Base-by-base conservation (phyloP, 805 yeast genomes). In the Teunomyces pallodes region DNA sequence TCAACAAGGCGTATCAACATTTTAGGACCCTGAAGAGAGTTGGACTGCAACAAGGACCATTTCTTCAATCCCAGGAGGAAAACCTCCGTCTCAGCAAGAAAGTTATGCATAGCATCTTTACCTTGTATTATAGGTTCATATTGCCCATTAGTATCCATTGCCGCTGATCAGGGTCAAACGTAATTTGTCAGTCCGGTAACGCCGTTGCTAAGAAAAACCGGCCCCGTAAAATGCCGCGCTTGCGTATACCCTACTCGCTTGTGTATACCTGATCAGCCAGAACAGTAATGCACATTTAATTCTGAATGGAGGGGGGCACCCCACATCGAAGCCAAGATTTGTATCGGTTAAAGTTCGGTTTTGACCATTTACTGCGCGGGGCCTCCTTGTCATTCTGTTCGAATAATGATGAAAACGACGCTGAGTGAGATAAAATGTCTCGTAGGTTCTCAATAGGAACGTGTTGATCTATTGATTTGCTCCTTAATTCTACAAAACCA, bases 281-380 rank as follows among this genome's bases (percentile, higher is more conserved):
- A 26, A 12, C n/a, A 16, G 13, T 10, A 9, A 20, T n/a, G 28
- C 9, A 26, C n/a, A 38, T 13, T 17, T 26, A 16, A 29, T 28
- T 12, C n/a, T 20, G 6, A 20, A 7, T 26, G 30, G 41, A 28
- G 41, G n/a, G 41, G 30, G 30, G 41, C 41, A 26, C 41, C 41
- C 41, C 41, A 38, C 41, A 38, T 38, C 27, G 28, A 20, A 26
- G 41, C 41, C 41, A 38, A 38, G 41, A 20, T 9, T 13, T 32
- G 35, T 9, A n/a, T 20, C 30, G n/a, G 9, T 38, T 38, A 38
- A 13, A 20, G 27, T 20, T 26, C 30, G 30, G 27, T 40, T 16
- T n/a, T 17, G 35, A n/a, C 20, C 10, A 14, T 9, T 5, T 10
- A 29, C 35, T 28, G 16, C 24, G 12, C n/a, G 35, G 35, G 9